phyloP scores from a whole-genome alignment of 1,139 yeast species.

The Geotrichum klebahnii region DNA sequence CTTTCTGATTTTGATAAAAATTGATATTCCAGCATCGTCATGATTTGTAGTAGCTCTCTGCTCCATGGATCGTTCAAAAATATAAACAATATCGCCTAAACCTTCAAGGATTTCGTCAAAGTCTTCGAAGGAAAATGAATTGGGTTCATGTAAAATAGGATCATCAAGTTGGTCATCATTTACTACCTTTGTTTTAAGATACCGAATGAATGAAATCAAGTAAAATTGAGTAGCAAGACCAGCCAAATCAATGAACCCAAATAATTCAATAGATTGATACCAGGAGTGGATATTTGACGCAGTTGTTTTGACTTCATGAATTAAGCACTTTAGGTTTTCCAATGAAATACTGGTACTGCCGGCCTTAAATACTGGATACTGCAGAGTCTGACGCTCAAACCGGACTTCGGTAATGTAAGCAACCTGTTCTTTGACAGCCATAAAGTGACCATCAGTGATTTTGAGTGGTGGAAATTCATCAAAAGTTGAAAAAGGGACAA shows the following conservation, averaged over 20 bases:
- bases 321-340: neutral
- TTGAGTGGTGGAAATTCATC: constrained; percentile 10
- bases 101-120: constrained; percentile 5
- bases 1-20: constrained; percentile 4
- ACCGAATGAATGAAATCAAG: constrained; percentile 3
- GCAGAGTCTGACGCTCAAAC: neutral
- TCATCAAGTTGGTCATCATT: neutral
- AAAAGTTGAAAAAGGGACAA: constrained; percentile 8
- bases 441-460: constrained; percentile 2
- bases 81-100: neutral
- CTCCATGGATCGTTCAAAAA: constrained; percentile 10
- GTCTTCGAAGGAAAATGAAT: neutral
- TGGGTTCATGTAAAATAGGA: neutral
- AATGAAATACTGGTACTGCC: neutral
- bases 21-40: constrained; percentile 6
- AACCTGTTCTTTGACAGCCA: constrained; percentile 6
- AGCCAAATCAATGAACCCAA: constrained; percentile 7
- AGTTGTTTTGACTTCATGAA: constrained; percentile 4
- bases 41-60: constrained; percentile 2
- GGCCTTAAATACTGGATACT: neutral
- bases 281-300: constrained; percentile 4
- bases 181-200: neutral
- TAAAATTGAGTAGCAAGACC: constrained; percentile 9
- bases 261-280: constrained; percentile 2
- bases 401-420: constrained; percentile 1